Base-by-base conservation (phyloP, 2,329 filamentous ascomycete species). In the Neonectria hederae region DNA sequence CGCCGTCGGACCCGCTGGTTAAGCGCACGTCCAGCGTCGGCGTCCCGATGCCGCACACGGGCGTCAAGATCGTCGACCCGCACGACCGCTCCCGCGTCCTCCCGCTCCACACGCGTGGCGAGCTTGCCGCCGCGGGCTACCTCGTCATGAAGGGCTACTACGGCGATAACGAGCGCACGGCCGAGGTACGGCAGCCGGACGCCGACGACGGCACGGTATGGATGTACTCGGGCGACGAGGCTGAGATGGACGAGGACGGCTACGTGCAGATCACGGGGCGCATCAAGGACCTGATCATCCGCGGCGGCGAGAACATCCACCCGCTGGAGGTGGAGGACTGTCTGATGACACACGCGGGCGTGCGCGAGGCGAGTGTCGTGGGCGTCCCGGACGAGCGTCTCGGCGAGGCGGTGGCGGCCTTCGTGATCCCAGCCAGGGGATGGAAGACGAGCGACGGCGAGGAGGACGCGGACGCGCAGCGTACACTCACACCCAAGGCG, bases 201-300 rank as follows among this genome's bases (percentile, higher is more conserved):
- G 62, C 87, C 57, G 79, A 61, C 3, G 69, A 85, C 10, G 78
- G 84, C 6, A 86, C 84, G 49, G 75, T 91, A 19, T 98, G 95
- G 95, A 96, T 98, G 91, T 84, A 92, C 79, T 97, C 92, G 0
- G 96, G 96, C 21, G 96, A 99, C 74, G 95, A 98, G 82, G 96
- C 94, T 2, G 81, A 83, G 56, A 97, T 98, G 87, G 93, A 97
- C 65, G 83, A 80, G 5, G 85, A 94, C 28, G 96, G 95, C 2
- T 98, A 94, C 76, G 87, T 97, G 2, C 87, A 87, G 70, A 97
- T 98, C 74, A 97, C 94, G 1, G 93, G 94, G 3, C 86, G 94
- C 17, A 95, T 97, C 75, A 98, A 98, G 79, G 96, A 99, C 76
- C 80, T 98, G 59, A 97, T 99, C 72, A 98, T 98, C 76, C 88